These are phyloP conservation scores for Kwoniella sp. DNA, from an alignment of 768 basidiomycete species.

Conservation along the genomic window DNA sequence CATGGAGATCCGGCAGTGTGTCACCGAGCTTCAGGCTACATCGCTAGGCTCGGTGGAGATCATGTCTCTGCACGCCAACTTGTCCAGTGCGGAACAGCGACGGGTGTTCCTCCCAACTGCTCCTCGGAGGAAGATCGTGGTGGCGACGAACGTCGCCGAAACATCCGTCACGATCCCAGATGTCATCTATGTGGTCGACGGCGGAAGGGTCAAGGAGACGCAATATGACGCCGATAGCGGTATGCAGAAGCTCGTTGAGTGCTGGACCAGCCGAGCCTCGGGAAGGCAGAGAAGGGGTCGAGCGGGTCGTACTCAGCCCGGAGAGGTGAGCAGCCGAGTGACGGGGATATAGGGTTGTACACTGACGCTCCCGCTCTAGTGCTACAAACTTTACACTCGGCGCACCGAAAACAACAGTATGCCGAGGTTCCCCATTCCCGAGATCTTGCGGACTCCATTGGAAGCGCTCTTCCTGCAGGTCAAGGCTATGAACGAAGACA, in stretches of 20 bases:
- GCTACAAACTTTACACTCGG: slow-evolving; percentile 82
- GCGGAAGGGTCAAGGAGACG: slow-evolving; percentile 80
- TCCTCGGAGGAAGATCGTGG: slow-evolving; percentile 71
- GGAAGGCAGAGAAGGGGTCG: slow-evolving; percentile 80
- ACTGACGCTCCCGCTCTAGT: slow-evolving; percentile 54
- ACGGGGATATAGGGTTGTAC: too few species aligned
- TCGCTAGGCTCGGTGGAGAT: slow-evolving; percentile 43
- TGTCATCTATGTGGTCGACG: slow-evolving; percentile 76
- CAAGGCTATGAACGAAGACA: slow-evolving; percentile 70
- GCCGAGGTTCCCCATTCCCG: slow-evolving; percentile 71
- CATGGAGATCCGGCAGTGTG: slow-evolving; percentile 75
- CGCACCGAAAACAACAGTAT: slow-evolving; percentile 63
- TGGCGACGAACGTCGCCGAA: slow-evolving; percentile 76
- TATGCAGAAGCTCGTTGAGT: slow-evolving; percentile 71
- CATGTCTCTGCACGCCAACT: slow-evolving; percentile 82
- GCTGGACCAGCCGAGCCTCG: slow-evolving; percentile 64
- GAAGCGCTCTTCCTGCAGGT: slow-evolving; percentile 76
- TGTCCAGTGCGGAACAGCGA: slow-evolving; percentile 77
- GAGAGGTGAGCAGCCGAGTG: slow-evolving; percentile 29
- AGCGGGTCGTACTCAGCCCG: slow-evolving; percentile 70
- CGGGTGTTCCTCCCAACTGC: slow-evolving; percentile 64
- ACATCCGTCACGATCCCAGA: slow-evolving; percentile 90
- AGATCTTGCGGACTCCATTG: slow-evolving; percentile 80
- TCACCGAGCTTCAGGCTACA: slow-evolving; percentile 56
- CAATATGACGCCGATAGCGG: slow-evolving; percentile 66